phyloP scores from a whole-genome alignment of 768 basidiomycete species.

The Boletus edulis region DNA sequence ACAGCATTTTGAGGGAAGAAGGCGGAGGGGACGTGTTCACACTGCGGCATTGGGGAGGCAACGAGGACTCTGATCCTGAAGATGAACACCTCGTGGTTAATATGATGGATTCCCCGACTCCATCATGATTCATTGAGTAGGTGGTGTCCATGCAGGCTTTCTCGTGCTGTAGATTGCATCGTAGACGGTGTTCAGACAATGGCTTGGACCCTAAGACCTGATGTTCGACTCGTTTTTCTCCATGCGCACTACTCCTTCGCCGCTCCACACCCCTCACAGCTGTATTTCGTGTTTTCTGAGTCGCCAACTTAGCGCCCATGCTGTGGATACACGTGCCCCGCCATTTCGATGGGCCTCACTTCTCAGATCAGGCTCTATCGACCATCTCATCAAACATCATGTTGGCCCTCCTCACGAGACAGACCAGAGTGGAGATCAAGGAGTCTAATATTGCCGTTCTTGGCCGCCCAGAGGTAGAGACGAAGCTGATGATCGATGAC shows the following conservation, averaged over 20 bases:
- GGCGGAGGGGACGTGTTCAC: slow-evolving; percentile 55
- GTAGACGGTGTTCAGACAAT: background rate
- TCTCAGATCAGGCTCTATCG: background rate
- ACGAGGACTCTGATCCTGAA: slow-evolving; percentile 25
- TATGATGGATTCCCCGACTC: slow-evolving; percentile 22
- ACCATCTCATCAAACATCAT: slow-evolving; percentile 3
- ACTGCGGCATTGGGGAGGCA: slow-evolving; percentile 38
- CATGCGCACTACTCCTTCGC: background rate
- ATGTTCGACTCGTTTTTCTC: slow-evolving; percentile 1
- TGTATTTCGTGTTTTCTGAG: background rate
- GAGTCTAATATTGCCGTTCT: slow-evolving; percentile 63
- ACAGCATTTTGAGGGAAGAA: slow-evolving; percentile 60
- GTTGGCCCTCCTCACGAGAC: slow-evolving; percentile 6
- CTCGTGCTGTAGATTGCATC: slow-evolving; percentile 10
- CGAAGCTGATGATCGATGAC: background rate
- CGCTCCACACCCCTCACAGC: background rate
- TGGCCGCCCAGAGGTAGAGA: slow-evolving; percentile 52
- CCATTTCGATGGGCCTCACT: background rate
- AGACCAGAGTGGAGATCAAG: slow-evolving; percentile 45
- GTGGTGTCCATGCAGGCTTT: slow-evolving; percentile 5
- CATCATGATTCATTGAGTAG: slow-evolving; percentile 9
- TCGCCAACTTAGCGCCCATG: slow-evolving; percentile 7
- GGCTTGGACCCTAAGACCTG: slow-evolving; percentile 9
- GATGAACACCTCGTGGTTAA: slow-evolving; percentile 20
- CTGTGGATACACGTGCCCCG: slow-evolving; percentile 16